Evolutionary conservation across 257 asterid genomes (phyloP).

Genomic region (Rhazya stricta): DNA sequence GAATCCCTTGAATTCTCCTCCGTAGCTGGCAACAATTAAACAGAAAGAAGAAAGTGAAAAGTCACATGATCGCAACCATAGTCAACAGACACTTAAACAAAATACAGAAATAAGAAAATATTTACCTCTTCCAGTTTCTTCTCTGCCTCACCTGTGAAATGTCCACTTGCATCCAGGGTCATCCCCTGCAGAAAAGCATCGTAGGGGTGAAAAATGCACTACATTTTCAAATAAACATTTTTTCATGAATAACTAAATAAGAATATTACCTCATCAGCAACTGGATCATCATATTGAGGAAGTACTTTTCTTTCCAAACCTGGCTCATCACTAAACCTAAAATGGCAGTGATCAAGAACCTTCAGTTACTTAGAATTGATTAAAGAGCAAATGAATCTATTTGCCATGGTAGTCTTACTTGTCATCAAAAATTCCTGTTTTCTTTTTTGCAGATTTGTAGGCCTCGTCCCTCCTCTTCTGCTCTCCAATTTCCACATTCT

Average conservation of each 20-base stretch:
- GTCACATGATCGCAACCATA: conserved; percentile 9
- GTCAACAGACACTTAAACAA: conserved; percentile 5
- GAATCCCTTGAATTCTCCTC: conserved; percentile 67
- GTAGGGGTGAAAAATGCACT: conserved; percentile 18
- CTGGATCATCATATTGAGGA: conserved; percentile 94
- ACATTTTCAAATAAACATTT: not conserved
- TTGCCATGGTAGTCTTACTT: conserved; percentile 45
- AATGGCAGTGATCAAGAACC: conserved; percentile 14
- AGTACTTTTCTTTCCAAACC: conserved; percentile 63
- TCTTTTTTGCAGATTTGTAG: conserved; percentile 82
- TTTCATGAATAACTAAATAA: conserved; percentile 10
- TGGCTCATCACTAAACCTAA: conserved; percentile 69
- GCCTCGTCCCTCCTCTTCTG: conserved; percentile 89
- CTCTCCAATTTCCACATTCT: conserved; percentile 97
- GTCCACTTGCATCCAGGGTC: conserved; percentile 86
- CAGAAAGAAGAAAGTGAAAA: not conserved
- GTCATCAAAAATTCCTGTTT: conserved; percentile 68
- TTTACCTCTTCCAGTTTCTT: conserved; percentile 90
- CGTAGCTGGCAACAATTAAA: conserved; percentile 60
- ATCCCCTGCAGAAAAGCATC: conserved; percentile 51
- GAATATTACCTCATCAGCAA: conserved; percentile 65
- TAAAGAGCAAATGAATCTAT: conserved; percentile 8
- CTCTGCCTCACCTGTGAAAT: conserved; percentile 78
- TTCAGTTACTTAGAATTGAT: conserved; percentile 14
- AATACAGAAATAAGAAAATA: conserved; percentile 18